Base-by-base conservation (phyloP, 2,329 filamentous ascomycete genomes). In the Fusarium scirpi region DNA sequence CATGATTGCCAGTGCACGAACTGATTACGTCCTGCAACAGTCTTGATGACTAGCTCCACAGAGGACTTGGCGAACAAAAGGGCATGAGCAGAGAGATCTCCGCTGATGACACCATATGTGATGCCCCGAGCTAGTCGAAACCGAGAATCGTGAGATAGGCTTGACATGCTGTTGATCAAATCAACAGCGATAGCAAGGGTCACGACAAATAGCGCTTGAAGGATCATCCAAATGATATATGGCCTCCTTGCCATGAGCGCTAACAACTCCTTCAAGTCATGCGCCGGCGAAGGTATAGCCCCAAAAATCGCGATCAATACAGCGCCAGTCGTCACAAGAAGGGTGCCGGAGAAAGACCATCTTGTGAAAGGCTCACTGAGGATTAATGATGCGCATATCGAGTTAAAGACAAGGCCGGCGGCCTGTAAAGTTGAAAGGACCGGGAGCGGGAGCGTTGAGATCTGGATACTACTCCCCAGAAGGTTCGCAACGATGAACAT, bases 401-500 rank as follows among this genome's bases (percentile, higher is more conserved):
- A 97, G 84, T 99, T 99, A 86, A 99, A 99, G 67, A 99, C 96
- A 58, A 99, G 87, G 46, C 96, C 96, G 6, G 95, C 97, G 20
- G 95, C 95, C 83, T 99, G 96, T 40, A 99, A 85, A 2, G 96
- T 98, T 60, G 95, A 98, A 34, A 99, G 88, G 8, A 99, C 94
- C 22, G 96, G 96, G 24, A 99, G 85, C 18, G 96, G 96, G 46
- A 99, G 86, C 1, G 95, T 98, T 30, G 96, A 98, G 78, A 99
- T 98, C 82, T 99, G 96, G 63, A 99, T 96, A 40, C 94, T 95
- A 82, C 94, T 98, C 64, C 96, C 96, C 58, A 98, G 86, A 59
- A 99, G 87, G 79, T 99, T 99, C 68, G 96, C 93, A 72, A 97
- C 86, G 72, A 99, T 90, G 82, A 99, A 99, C 90, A 99, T 96